phyloP scores from a whole-genome alignment of 441 rosid genomes.

The Syzygium syzygioides region DNA sequence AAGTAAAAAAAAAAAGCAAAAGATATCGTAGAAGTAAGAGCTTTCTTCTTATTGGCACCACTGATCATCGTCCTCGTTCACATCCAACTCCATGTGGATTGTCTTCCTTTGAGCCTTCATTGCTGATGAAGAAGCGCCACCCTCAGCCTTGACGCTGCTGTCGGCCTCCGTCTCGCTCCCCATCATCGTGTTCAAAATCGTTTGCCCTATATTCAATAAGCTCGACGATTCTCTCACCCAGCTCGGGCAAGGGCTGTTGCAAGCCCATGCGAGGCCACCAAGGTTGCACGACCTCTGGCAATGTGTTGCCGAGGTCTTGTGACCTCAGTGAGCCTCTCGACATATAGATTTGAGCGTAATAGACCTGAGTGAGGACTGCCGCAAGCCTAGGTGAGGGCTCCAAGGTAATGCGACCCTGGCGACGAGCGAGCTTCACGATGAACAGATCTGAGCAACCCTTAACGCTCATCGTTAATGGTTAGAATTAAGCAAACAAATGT shows the following conservation, averaged over 20 bases:
- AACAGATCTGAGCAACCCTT: rapidly evolving
- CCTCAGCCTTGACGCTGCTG: neutral
- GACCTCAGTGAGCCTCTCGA: neutral
- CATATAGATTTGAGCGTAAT: rapidly evolving
- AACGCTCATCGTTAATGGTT: neutral
- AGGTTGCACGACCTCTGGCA: neutral
- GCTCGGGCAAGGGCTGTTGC: neutral
- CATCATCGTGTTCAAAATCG: neutral
- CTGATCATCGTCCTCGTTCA: neutral
- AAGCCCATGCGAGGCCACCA: rapidly evolving
- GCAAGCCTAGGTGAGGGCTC: rapidly evolving
- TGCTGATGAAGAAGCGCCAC: neutral
- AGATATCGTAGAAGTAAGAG: neutral
- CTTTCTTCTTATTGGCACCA: neutral
- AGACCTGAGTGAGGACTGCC: neutral
- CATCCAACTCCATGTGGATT: neutral
- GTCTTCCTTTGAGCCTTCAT: neutral
- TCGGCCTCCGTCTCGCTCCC: neutral
- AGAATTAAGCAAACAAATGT: neutral
- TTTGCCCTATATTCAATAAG: neutral
- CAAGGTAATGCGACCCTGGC: neutral
- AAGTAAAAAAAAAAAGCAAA: neutral
- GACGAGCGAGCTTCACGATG: too few relatives aligned
- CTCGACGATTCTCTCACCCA: neutral
- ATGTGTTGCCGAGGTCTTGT: rapidly evolving